Base-by-base conservation (phyloP, 2,329 filamentous ascomycete genomes). In the Aspergillus spinulosporus region DNA sequence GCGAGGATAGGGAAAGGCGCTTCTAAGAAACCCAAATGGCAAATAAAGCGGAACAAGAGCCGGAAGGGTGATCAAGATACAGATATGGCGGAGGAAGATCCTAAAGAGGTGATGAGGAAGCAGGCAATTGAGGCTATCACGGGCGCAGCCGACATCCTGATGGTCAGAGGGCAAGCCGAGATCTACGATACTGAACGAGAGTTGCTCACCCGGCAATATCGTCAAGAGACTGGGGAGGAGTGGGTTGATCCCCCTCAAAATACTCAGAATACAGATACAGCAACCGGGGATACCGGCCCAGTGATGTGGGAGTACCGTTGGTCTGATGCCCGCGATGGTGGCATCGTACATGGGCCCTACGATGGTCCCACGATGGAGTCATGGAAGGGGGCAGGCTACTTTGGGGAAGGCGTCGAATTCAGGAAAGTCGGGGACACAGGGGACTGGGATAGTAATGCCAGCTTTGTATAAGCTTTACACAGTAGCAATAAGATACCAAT, bases 301-400 rank as follows among this genome's bases (percentile, higher is more conserved):
- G 75, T 76, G 37, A 83, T 84, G 80, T 99, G 93, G 92, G 90
- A 97, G 73, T 99, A 91, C 72, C 84, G 90, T 57, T 99, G 94
- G 94, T 87, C 86, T 39, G 92, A 96, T 71, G 90, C 90, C 14
- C 82, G 92, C 40, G 93, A 96, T 68, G 88, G 85, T 29, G 90
- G 84, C 8, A 82, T 84, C 47, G 83, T 84, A 57, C 91, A 99
- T 72, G 94, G 94, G 0, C 93, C 94, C 0, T 99, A 92, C 72
- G 91, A 97, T 68, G 84, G 82, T 6, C 72, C 81, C 4, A 93
- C 88, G 37, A 97, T 99, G 94, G 84, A 86, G 66, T 89, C 90
- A 2, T 99, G 94, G 94, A 86, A 88, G 64, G 86, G 90, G 60
- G 91, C 91, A 26, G 94, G 94, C 2, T 97, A 97, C 71, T 99